phyloP scores from a whole-genome alignment of 768 basidiomycete species.

The Psilocybe tampanensis region DNA sequence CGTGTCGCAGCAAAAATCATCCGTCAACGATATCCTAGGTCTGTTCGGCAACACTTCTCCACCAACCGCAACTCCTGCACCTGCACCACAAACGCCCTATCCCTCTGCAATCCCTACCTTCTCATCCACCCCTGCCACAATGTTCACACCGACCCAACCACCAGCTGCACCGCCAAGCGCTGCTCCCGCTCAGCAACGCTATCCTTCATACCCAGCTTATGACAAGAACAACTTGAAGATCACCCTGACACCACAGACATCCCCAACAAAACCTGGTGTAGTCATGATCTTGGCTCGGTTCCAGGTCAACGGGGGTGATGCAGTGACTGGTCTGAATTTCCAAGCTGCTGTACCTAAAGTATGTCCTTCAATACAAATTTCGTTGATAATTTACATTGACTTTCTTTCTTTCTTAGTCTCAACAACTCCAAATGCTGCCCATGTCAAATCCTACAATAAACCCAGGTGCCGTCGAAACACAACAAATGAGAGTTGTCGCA shows the following conservation, averaged over 20 bases:
- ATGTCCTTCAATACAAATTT: not conserved
- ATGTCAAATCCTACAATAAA: conserved; percentile 86
- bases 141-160: conserved; percentile 34
- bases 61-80: conserved; percentile 18
- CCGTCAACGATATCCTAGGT: conserved; percentile 89
- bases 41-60: conserved; percentile 68
- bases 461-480: conserved; percentile 85
- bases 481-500: conserved; percentile 92
- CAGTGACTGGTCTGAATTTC: conserved; percentile 76
- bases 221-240: conserved; percentile 91
- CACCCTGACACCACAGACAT: conserved; percentile 86
- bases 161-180: conserved; percentile 38
- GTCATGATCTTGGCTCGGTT: conserved; percentile 92
- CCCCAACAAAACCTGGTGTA: conserved; percentile 78
- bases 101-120: conserved; percentile 18
- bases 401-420: conserved; percentile 57
- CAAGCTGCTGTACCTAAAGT: conserved; percentile 98
- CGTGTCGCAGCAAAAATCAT: conserved; percentile 52
- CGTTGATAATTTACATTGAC: not conserved
- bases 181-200: conserved; percentile 47
- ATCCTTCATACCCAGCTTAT: conserved; percentile 83
- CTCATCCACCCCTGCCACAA: conserved; percentile 25
- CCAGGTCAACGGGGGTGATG: conserved; percentile 58
- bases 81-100: conserved; percentile 32
- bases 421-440: conserved; percentile 96